Evolutionary conservation across 2,329 filamentous ascomycete genomes (phyloP), one percentile per base, ranked within the genome.

Genomic region (Pseudogymnoascus sp.): DNA sequence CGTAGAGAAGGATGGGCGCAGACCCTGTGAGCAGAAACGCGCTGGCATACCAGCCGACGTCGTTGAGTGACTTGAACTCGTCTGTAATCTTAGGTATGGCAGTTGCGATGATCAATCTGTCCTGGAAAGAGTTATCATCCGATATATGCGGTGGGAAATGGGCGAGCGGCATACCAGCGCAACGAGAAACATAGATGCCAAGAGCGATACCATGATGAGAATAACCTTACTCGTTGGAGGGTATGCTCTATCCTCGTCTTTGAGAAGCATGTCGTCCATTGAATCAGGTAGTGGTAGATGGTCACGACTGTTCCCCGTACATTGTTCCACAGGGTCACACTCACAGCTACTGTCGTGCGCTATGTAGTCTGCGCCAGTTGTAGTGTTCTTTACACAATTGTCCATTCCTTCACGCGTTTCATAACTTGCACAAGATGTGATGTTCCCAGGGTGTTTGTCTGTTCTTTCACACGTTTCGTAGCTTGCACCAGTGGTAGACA

Each of bases 121-220:
- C 78, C 15, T 64, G 59, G 9, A 59, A 61, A 52, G 45, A 15
- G 45, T 52, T 52, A 52, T 12, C 3, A 31, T 31, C 27, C 1
- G 25, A 52, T 25, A 52, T 8, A 3, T 15, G 7, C 27, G 10
- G n/a, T 10, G 8, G 5, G n/a, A 12, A 31, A 31, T 2, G 45
- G 27, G 13, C 1, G 13, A 5, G 45, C 5, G 13, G 18, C 45
- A 15, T 7, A 48, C 45, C 9, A 80, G 74, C 33, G 77, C 72
- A 35, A 78, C 70, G n/a, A 80, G 71, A 66, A 80, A 80, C 36
- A 79, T 71, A 62, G 72, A 73, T 42, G 79, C 65, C 5, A 76
- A 71, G 12, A 80, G 69, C 18, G 78, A 77, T 4, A 76, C 61
- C 25, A 79, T 71, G 42, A 80, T 76, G 25, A 52, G 27, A 52